Evolutionary conservation across 1,284 basidiomycete genomes (phyloP), one percentile per base, ranked within the genome.

Genomic region (Leucoagaricus sp.): DNA sequence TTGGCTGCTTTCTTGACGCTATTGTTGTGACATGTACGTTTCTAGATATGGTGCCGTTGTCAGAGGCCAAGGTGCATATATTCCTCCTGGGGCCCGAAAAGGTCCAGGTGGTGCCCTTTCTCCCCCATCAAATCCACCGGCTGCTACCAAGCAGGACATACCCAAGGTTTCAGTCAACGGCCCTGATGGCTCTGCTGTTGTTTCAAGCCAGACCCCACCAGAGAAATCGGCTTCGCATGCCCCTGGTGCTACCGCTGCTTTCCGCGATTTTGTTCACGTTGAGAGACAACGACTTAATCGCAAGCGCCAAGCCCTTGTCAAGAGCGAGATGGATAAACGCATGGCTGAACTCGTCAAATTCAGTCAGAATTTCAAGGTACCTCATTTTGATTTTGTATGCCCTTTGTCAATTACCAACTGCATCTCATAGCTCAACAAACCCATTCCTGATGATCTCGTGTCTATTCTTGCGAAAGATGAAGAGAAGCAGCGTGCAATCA

Each of bases 381-480:
- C 78, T 68, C 25, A 29, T 47, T 58, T 19, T 48, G 29, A 13
- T n/a, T 17, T 26, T 10, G 33, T 31, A 7, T 21, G 31, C 23
- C 40, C 54, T 15, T 26, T 19, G 57, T 52, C 17, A 54, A 45
- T 46, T 54, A 58, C 23, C 53, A 58, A 47, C 17, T 21, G 25
- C n/a, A 26, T 45, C 28, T 53, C 55, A 25, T 51, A 93, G 92
- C 85, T 97, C 53, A 96, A 95, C 68, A 90, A 94, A 68, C 93
- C 94, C 7, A 93, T 98, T 62, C 96, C 94, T 10, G 91, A 93
- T 46, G 96, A 98, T 70, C 83, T 98, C 53, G 88, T 97, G n/a
- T 83, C 90, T 4, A 94, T 97, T 65, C 76, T 97, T 34, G 86
- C 93, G 44, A 96, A 96, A 74, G 92, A 96, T 66, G 90, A 92